phyloP scores from a whole-genome alignment of 768 basidiomycete genomes.

The Sporobolomyces phaffii region DNA sequence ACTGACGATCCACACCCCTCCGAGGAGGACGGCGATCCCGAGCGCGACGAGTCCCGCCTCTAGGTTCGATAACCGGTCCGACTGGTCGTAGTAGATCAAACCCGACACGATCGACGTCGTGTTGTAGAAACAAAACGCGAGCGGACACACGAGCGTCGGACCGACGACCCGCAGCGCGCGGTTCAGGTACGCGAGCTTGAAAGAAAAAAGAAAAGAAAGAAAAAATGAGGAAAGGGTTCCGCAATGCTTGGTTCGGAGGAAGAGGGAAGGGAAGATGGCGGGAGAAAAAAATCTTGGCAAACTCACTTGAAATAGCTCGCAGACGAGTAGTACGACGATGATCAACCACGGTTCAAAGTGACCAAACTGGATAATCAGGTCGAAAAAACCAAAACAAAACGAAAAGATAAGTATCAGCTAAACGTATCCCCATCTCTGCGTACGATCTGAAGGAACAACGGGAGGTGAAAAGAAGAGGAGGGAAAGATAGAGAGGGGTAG shows the following conservation, averaged over 20 bases:
- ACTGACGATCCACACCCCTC: slow-evolving; percentile 85
- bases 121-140: slow-evolving; percentile 94
- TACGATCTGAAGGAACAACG: too few relatives aligned
- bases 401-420: too few relatives aligned
- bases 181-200: slow-evolving; percentile 48
- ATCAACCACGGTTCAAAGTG: slow-evolving; percentile 61
- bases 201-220: neutral
- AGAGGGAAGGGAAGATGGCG: too few relatives aligned
- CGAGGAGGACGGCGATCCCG: slow-evolving; percentile 70
- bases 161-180: slow-evolving; percentile 63
- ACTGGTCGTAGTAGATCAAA: slow-evolving; percentile 80
- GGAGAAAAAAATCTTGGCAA: too few relatives aligned
- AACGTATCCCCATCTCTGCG: too few relatives aligned
- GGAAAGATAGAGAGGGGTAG: neutral
- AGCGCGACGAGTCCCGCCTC: slow-evolving; percentile 68
- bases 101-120: slow-evolving; percentile 84
- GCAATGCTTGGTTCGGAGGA: too few relatives aligned
- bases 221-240: neutral
- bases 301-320: slow-evolving; percentile 64
- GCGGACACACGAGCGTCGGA: slow-evolving; percentile 50
- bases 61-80: slow-evolving; percentile 61
- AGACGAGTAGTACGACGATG: slow-evolving; percentile 62
- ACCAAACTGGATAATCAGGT: slow-evolving; percentile 48
- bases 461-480: too few relatives aligned
- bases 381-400: too few relatives aligned